Evolutionary conservation across 331 rosid species (phyloP), one percentile per base, ranked within the genome.

Genomic region (Cucumis variabilis): DNA sequence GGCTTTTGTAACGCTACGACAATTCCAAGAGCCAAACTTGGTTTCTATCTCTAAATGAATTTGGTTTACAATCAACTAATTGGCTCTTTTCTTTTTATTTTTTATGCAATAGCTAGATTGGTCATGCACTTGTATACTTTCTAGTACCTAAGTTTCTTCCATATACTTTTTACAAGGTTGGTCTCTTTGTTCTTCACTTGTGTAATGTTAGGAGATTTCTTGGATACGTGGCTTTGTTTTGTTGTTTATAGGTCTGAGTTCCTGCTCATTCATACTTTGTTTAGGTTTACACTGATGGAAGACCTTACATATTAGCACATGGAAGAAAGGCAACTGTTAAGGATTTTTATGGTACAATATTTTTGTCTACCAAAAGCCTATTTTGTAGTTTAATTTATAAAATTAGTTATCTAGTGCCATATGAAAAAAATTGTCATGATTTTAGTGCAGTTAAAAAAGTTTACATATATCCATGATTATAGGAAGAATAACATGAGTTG

Each of bases 81-180:
- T 93, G 92, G 98, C 98, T 65, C 98, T 98, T 20, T 88, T 95
- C 82, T 88, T 93, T 89, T 88, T 94, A 65, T 91, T 95, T 84
- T 90, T 97, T 92, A 90, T 95, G n/a, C 99, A 95, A 84, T 97
- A 98, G 99, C 88, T 97, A 89, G 98, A 97, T 92, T 93, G 95
- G 86, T 95, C 99, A 14, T 95, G 98, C 90, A 75, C 98, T 25
- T 92, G 96, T 82, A 83, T 95, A 55, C 93, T 97, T 13, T 98
- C 96, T 23, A 93, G 94, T 93, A 94, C 89, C 92, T 95, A 76
- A 93, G 89, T 82, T 92, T 95, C 89, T 97, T 94, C 88, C 99
- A 97, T 90, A 77, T 97, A 77, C 90, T 93, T 85, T 97, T 66
- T 94, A 95, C 93, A 94, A 95, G 98, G 99, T 93, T 83, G 86